Evolutionary conservation across 495 filamentous ascomycete species (phyloP).

Genomic region (Penicillium maclennaniae): DNA sequence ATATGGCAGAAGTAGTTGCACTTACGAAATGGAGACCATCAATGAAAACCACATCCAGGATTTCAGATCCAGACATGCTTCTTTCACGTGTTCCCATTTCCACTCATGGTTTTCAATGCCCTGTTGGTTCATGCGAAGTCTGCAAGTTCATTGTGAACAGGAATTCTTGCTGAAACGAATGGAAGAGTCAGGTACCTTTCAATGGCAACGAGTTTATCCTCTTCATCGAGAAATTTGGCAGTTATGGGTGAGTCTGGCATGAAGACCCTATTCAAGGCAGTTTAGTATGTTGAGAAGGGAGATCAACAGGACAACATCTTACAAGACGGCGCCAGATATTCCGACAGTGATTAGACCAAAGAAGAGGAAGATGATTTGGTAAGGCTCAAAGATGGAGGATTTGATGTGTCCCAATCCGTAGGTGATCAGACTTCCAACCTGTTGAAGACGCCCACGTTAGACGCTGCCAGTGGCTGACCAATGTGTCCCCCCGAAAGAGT

Average conservation of each 20-base stretch:
- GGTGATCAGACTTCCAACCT: constrained; percentile 48
- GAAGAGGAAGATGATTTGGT: constrained; percentile 58
- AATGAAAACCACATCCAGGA: constrained; percentile 64
- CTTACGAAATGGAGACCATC: constrained; percentile 49
- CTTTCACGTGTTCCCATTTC: constrained; percentile 61
- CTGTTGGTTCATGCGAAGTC: constrained; percentile 62
- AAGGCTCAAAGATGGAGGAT: constrained; percentile 48
- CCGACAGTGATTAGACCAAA: constrained; percentile 52
- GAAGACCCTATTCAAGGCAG: constrained; percentile 23
- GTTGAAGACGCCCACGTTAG: not conserved
- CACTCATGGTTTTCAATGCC: constrained; percentile 54
- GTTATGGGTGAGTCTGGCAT: constrained; percentile 61
- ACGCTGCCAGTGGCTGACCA: not conserved
- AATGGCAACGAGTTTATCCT: constrained; percentile 58
- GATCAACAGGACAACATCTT: not conserved
- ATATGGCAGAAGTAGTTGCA: not conserved
- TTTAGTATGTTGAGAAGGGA: constrained; percentile 1
- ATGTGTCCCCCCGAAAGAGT: not conserved
- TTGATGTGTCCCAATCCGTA: constrained; percentile 59
- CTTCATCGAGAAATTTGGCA: constrained; percentile 54
- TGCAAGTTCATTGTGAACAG: constrained; percentile 8
- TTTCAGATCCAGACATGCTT: constrained; percentile 60
- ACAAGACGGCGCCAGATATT: constrained; percentile 44
- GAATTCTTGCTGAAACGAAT: not conserved
- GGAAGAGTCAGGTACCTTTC: constrained; percentile 38